These are phyloP conservation scores for Cornus florida DNA, from an alignment of 148 eudicot genomes.

Conservation along the genomic window DNA sequence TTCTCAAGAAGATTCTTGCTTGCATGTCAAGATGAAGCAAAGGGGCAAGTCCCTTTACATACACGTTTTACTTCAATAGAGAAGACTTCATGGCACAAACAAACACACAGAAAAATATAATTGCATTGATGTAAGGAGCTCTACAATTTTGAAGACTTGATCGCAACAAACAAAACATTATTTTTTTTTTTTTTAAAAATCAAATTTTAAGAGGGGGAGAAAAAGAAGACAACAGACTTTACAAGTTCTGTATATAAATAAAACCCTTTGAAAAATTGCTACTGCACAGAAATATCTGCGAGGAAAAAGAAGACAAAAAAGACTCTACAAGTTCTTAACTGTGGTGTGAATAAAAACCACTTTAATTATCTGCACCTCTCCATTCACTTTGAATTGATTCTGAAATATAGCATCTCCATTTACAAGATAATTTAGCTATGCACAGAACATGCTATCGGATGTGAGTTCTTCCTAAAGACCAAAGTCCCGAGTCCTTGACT, in stretches of 20 bases:
- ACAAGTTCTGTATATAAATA: too few relatives aligned
- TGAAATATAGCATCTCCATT: not conserved
- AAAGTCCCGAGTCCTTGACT: slow-evolving; percentile 76
- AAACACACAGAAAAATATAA: too few relatives aligned
- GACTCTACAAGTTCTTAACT: not conserved
- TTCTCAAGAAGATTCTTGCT: too few relatives aligned
- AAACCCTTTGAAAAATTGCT: too few relatives aligned
- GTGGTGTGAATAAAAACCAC: too few relatives aligned
- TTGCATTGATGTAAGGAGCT: not conserved
- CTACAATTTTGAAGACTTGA: not conserved
- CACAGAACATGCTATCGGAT: slow-evolving; percentile 49
- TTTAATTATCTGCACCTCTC: not conserved
- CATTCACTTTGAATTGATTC: not conserved
- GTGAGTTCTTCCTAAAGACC: slow-evolving; percentile 87
- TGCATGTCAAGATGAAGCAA: too few relatives aligned
- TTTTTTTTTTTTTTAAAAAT: too few relatives aligned
- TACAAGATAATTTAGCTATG: not conserved
- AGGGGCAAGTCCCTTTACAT: too few relatives aligned
- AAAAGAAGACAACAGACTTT: not conserved
- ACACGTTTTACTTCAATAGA: not conserved
- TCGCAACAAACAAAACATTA: too few relatives aligned
- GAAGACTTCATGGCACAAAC: too few relatives aligned
- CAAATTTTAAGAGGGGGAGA: not conserved
- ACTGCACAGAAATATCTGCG: too few relatives aligned
- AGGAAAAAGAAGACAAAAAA: not conserved